A percentile compares a stretch with the other conserved stretches of the same genome.
phyloP scores from a whole-genome alignment of 495 filamentous ascomycete genomes.

The Aspergillus hancockii region DNA sequence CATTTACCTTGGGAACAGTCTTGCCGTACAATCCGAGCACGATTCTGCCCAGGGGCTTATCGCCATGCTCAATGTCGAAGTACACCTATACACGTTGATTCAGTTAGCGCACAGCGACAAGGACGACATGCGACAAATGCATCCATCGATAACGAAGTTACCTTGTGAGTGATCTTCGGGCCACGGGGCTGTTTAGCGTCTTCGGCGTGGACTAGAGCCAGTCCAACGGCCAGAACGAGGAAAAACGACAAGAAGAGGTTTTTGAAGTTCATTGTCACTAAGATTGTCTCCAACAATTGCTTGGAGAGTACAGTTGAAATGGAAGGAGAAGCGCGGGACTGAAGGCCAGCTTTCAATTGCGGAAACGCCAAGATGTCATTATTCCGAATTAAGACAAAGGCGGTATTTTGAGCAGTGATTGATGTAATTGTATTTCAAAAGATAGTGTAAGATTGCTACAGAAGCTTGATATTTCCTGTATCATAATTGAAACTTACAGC shows the following conservation, averaged over 20 bases:
- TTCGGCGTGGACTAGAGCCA: slow-evolving; percentile 68
- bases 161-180: slow-evolving; percentile 95
- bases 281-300: slow-evolving; percentile 20
- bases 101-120: slow-evolving; percentile 6
- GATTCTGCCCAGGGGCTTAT: slow-evolving; percentile 78
- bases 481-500: slow-evolving; percentile 11
- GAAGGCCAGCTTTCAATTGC: slow-evolving; percentile 47
- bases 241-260: slow-evolving; percentile 63
- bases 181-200: slow-evolving; percentile 78
- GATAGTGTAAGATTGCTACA: background rate
- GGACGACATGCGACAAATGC: background rate
- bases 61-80: slow-evolving; percentile 93
- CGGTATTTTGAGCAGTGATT: background rate
- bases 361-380: slow-evolving; percentile 26
- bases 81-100: slow-evolving; percentile 59
- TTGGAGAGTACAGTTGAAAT: slow-evolving; percentile 13
- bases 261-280: slow-evolving; percentile 52
- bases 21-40: slow-evolving; percentile 96
- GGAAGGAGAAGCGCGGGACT: slow-evolving; percentile 17
- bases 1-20: slow-evolving; percentile 82
- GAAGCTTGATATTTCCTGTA: background rate
- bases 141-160: slow-evolving; percentile 25
- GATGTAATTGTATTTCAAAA: slow-evolving; percentile 8
- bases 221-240: slow-evolving; percentile 67
- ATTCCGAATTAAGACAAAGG: slow-evolving; percentile 10